Evolutionary conservation across 1,139 yeast genomes (phyloP), one percentile per base, ranked within the genome.

Genomic region (Maudiozyma humilis): DNA sequence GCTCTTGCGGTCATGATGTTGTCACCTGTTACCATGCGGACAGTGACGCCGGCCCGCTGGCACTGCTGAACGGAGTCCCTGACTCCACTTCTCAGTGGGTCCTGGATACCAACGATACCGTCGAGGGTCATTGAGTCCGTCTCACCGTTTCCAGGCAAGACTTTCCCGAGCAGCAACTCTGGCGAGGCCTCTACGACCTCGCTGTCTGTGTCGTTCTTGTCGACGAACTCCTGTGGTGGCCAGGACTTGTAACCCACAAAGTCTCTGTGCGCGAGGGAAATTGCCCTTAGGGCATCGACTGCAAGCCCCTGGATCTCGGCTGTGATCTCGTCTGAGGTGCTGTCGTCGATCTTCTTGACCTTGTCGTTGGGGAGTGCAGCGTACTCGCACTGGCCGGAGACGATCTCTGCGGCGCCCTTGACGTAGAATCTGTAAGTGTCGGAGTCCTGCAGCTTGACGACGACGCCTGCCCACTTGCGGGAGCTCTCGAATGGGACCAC

Each of bases 1-100:
- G 97, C 94, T 54, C 77, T 78, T 6, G 98, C 98, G 5, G 98
- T 91, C 41, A 78, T 70, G 48, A 89, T 63, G 60, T 89, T 89
- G 64, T 91, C 98, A 64, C 98, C 98, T 19, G 98, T 91, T 42
- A 91, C 96, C 98, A 91, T 91, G 56, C 96, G 76, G 23, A 91
- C 97, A 25, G 82, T 76, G 15, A 91, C 97, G 45, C 98, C 97
- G 0, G 98, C 97, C 35, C 71, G 71, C 54, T 79, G 81, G 67
- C 98, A 91, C 59, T 82, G 82, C 31, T 72, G 70, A 17, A 91
- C 96, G 1, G 98, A 95, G 44, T 82, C 79, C 23, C 79, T 75
- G n/a, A 91, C 97, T 50, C 96, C 96, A 8, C 76, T 76, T 55
- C 96, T 79, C 51, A 91, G 72, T 1, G 98, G 98, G 67, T 91